Percentiles rank a stretch among this genome's conserved stretches.
Evolutionary conservation across 805 yeast genomes (phyloP).

Genomic region (Yarrowia divulgata): DNA sequence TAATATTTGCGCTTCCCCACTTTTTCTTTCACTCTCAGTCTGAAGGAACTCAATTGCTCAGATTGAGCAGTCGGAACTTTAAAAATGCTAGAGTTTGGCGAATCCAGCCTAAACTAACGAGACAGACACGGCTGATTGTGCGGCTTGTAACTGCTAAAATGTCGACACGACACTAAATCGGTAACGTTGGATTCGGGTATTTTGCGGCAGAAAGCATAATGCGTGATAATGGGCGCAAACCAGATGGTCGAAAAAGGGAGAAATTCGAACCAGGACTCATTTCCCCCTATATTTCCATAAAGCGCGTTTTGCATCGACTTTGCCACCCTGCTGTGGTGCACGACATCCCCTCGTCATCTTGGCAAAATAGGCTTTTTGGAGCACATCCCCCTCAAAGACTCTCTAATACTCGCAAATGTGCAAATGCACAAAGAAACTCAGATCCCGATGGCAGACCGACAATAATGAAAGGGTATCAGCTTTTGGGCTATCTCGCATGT

Average conservation of each 20-base stretch:
- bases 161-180: neutral
- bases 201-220: no score
- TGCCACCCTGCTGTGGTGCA: constrained; percentile 17
- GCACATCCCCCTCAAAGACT: constrained; percentile 11
- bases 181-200: neutral
- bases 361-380: neutral
- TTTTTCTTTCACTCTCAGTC: neutral
- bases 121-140: constrained; percentile 33
- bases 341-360: constrained; percentile 12
- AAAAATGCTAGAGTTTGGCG: neutral
- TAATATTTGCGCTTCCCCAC: constrained; percentile 7
- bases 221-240: no score
- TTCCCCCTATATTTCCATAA: neutral
- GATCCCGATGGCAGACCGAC: constrained; percentile 33
- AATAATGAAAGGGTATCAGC: neutral
- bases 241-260: no score
- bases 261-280: neutral
- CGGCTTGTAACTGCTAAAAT: constrained; percentile 5
- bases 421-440: constrained; percentile 9
- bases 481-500: constrained; percentile 15
- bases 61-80: neutral
- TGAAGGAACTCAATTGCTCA: constrained; percentile 1
- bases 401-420: neutral
- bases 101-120: constrained; percentile 9
- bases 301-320: neutral